Conservation (phyloP, 2,329 filamentous ascomycete species). For the Pleoardoris graminearum region DNA sequence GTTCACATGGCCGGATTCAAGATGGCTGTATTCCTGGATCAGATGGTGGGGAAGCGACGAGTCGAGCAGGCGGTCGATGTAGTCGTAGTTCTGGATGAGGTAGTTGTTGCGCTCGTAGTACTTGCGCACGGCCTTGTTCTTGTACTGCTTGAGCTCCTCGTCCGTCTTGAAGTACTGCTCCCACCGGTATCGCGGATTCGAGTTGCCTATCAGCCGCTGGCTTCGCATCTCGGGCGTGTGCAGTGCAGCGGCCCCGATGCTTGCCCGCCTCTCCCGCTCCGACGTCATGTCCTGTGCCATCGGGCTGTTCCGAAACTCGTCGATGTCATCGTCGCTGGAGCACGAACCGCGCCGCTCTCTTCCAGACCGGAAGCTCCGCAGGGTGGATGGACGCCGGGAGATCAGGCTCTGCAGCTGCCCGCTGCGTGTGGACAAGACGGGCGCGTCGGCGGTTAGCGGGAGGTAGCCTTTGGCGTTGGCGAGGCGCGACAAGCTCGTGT, state of each 20-base stretch:
- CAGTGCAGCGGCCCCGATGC: conserved; percentile 48
- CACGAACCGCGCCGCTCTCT: conserved; percentile 33
- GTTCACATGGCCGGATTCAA: conserved; percentile 61
- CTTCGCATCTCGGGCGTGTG: conserved; percentile 72
- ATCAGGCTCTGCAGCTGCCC: conserved; percentile 47
- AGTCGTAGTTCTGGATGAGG: conserved; percentile 87
- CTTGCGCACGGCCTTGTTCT: conserved; percentile 69
- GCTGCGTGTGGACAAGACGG: conserved; percentile 49
- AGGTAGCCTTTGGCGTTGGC: conserved; percentile 47
- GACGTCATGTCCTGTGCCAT: conserved; percentile 39
- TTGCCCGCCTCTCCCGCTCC: conserved; percentile 48
- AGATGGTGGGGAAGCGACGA: conserved; percentile 90
- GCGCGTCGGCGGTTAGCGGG: conserved; percentile 45
- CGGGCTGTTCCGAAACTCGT: conserved; percentile 31
- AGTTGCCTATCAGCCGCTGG: conserved; percentile 85
- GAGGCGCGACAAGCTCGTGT: conserved; percentile 38
- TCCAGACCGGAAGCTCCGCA: conserved; percentile 27
- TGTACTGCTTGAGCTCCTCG: conserved; percentile 71
- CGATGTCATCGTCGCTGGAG: conserved; percentile 39
- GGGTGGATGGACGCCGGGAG: conserved; percentile 35
- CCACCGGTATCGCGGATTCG: conserved; percentile 83
- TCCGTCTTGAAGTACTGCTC: conserved; percentile 84
- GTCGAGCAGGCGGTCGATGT: conserved; percentile 88
- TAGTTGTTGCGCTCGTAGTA: conserved; percentile 92
- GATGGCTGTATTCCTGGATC: conserved; percentile 82